Percentiles rank a stretch among this genome's conserved stretches.
Conservation (phyloP, 1,139 yeast genomes). For the Yamadazyma dushanensis region DNA sequence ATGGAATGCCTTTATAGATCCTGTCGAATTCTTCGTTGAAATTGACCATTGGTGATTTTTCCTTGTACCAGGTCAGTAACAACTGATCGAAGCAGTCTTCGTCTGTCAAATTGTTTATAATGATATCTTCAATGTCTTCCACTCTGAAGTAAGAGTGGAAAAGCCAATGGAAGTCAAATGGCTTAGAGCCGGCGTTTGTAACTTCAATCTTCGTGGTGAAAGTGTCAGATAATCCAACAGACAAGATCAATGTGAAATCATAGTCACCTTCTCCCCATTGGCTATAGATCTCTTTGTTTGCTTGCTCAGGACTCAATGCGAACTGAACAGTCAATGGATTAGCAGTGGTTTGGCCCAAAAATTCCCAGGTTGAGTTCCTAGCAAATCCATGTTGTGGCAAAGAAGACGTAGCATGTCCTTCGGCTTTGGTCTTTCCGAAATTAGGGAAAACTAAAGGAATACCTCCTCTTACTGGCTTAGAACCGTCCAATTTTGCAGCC, state of each 20-base stretch:
- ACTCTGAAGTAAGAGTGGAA: constrained; percentile 89
- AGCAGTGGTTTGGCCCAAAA: constrained; percentile 72
- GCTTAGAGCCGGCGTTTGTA: constrained; percentile 60
- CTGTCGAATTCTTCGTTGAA: constrained; percentile 83
- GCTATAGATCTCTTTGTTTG: constrained; percentile 61
- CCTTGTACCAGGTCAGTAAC: constrained; percentile 58
- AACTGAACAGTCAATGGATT: constrained; percentile 73
- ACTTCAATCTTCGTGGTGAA: constrained; percentile 74
- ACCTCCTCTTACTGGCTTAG: constrained; percentile 95
- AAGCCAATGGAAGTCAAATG: constrained; percentile 87
- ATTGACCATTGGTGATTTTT: constrained; percentile 69
- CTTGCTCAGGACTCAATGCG: constrained; percentile 83
- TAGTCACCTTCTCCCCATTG: constrained; percentile 49
- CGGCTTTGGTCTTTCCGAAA: constrained; percentile 67
- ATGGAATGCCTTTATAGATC: constrained; percentile 65
- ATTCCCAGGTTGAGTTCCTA: constrained; percentile 86
- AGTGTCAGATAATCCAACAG: constrained; percentile 58
- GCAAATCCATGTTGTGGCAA: constrained; percentile 98
- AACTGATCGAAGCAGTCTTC: constrained; percentile 74
- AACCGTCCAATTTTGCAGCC: constrained; percentile 84
- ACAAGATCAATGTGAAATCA: constrained; percentile 77
- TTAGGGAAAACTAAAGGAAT: constrained; percentile 95
- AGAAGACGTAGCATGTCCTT: constrained; percentile 35
- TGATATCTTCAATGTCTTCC: constrained; percentile 72
- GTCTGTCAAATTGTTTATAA: constrained; percentile 77